Base-by-base conservation (phyloP, 1,284 basidiomycete genomes). In the Mycena sp. region DNA sequence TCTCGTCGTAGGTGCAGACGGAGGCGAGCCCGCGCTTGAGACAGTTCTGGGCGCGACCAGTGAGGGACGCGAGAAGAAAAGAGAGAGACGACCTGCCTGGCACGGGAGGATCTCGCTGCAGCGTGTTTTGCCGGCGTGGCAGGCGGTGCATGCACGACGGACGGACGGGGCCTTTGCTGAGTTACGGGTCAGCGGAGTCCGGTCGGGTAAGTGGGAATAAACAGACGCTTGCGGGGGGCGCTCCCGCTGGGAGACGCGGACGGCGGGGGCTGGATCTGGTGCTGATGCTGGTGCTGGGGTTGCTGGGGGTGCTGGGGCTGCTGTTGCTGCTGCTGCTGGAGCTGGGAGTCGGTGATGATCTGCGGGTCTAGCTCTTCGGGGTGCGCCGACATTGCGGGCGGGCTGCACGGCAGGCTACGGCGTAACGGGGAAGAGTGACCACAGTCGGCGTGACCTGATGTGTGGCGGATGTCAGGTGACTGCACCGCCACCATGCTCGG, bases 51-150 rank as follows among this genome's bases (percentile, higher is more conserved):
- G 61, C 28, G 46, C n/a, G 6, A 14, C 12, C 23, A 25, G 16
- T 1, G 21, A 23, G 9, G 37, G 28, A 6, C 29, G 21, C 1
- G 11, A 46, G 38, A 25, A 44, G 50, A 51, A 35, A 63, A 65
- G 61, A 30, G 38, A 48, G 55, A 50, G 29, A n/a, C 60, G 45
- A 73, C 80, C 26, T 65, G 89, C 90, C 85, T 92, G 90, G 76
- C 90, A 92, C 6, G 90, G 90, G 25, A 92, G 81, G 37, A 86
- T 85, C 76, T 92, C 90, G 69, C 89, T 91, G 71, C 90, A 92
- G 68, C 91, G 80, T 11, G 90, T 92, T 77, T 92, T 92, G 54
- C 91, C 90, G 55, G 88, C 80, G 76, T 92, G 91, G 77, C 90
- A 92, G n/a, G 90, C 88, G 46, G 86, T 84, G 68, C 90, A 92